Conservation (phyloP, 2,329 filamentous ascomycete genomes). For the Raffaelea ambrosiae region DNA sequence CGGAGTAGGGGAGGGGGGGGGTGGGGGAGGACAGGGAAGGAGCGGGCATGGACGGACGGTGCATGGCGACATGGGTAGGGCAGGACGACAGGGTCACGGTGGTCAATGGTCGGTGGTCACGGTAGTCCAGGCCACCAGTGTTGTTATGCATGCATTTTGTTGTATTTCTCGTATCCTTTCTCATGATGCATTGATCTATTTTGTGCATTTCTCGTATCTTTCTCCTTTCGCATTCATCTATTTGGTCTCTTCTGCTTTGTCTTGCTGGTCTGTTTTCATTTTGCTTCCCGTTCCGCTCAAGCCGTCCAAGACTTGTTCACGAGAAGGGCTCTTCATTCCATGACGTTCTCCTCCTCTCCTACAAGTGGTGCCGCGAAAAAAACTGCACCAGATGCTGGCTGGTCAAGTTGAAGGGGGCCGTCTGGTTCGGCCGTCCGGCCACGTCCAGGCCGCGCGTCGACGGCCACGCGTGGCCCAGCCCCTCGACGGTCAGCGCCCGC, state of each 20-base stretch:
- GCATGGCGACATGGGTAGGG: background rate
- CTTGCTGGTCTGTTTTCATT: too few relatives aligned
- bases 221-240: too few relatives aligned
- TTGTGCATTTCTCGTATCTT: too few relatives aligned
- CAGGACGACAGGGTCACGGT: background rate
- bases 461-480: slow-evolving; percentile 8
- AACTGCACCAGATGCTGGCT: slow-evolving; percentile 10
- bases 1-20: slow-evolving; percentile 4
- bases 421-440: slow-evolving; percentile 7
- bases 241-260: too few relatives aligned
- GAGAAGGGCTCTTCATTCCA: too few relatives aligned
- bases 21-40: background rate
- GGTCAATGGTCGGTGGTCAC: too few relatives aligned
- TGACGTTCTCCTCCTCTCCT: background rate
- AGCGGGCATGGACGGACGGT: background rate
- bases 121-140: too few relatives aligned
- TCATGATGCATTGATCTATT: too few relatives aligned
- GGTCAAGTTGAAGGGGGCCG: slow-evolving; percentile 8
- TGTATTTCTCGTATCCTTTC: too few relatives aligned
- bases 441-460: slow-evolving; percentile 7
- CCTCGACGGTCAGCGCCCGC: slow-evolving; percentile 5
- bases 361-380: slow-evolving; percentile 7
- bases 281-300: too few relatives aligned
- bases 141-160: too few relatives aligned
- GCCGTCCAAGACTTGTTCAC: too few relatives aligned